Base-by-base conservation (phyloP, 1,284 basidiomycete genomes). In the Leccinum solheimii region DNA sequence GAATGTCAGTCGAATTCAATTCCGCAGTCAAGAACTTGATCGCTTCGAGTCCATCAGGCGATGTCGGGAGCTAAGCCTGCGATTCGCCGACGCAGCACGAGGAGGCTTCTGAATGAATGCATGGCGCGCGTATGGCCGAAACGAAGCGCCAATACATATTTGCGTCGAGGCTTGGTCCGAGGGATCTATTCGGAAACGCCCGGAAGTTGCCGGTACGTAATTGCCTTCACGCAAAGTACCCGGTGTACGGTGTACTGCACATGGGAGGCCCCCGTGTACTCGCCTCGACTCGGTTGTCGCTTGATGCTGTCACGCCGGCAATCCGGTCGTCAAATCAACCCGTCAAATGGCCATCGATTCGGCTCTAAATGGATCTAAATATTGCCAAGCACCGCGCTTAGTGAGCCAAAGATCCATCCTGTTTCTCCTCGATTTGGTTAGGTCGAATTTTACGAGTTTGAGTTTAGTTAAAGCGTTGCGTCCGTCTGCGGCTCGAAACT, bases 41-140 rank as follows among this genome's bases (percentile, higher is more conserved):
- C 64, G 49, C 59, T 62, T 67, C 51, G 43, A 34, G 50, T 13
- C 45, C 38, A 55, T 40, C 54, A 45, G 26, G 38, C 9, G 36
- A 55, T 26, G 36, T 26, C 32, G 36, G 16, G 14, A n/a, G 50
- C 50, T 51, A 19, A 19, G 26, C 49, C 26, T 34, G 32, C 54
- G 54, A 57, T 40, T 58, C 38, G 57, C 57, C 57, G 57, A 26
- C 11, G 36, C n/a, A 61, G 19, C 48, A 50, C 19, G 50, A 40
- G 50, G 38, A 43, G 27, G 27, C 50, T 55, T 57, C 56, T 55
- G 34, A 36, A 36, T 36, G 34, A 13, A 36, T 36, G 34, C 38
- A 38, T 38, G 36, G 13, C 13, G 36, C 14, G 32, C 32, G 32
- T 34, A 34, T 34, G 32, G 32, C 13, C 36, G 36, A 38, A 38